Evolutionary conservation across 2,329 filamentous ascomycete genomes (phyloP), one percentile per base, ranked within the genome.

Genomic region (Fusarium torulosum): DNA sequence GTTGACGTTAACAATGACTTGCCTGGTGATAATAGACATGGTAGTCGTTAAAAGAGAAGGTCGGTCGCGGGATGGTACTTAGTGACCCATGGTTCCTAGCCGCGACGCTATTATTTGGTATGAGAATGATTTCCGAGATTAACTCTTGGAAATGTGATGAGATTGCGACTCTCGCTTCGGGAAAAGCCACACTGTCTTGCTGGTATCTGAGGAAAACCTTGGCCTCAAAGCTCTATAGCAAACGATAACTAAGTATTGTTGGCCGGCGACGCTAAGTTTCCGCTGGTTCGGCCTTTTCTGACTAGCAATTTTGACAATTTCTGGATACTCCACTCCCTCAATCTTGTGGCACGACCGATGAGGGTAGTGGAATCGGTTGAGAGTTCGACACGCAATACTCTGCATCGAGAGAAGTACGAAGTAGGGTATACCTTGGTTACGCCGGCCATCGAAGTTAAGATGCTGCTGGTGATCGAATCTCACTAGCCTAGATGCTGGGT

Each of bases 281-380:
- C 27, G n/a, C 64, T 66, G 56, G 67, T 47, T 58, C 59, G 52
- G 59, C 42, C 49, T 49, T 69, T 61, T 64, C 59, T 69, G 56
- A 60, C 56, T 63, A 70, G 69, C 53, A 66, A 27, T 44, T 46
- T 55, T 66, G 62, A 56, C 45, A 72, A 68, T 72, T 59, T 71
- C 67, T 63, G 31, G n/a, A 31, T 45, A 69, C 63, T 44, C 71
- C 65, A 66, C 69, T 63, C 49, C 52, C 54, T 55, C 21, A 53
- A 52, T 62, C 33, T 63, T 59, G 49, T 43, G 59, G 46, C 42
- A 53, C 40, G 35, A 27, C 43, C 41, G 58, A 63, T 41, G 23
- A 53, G 35, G 53, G 42, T 45, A 14, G 33, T 59, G 50, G 41
- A 52, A 57, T 38, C 45, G 45, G 46, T 66, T 57, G 31, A 56